These are phyloP conservation scores for Echinosophora koreensis DNA, from an alignment of 306 rosid species.

Conservation along the genomic window DNA sequence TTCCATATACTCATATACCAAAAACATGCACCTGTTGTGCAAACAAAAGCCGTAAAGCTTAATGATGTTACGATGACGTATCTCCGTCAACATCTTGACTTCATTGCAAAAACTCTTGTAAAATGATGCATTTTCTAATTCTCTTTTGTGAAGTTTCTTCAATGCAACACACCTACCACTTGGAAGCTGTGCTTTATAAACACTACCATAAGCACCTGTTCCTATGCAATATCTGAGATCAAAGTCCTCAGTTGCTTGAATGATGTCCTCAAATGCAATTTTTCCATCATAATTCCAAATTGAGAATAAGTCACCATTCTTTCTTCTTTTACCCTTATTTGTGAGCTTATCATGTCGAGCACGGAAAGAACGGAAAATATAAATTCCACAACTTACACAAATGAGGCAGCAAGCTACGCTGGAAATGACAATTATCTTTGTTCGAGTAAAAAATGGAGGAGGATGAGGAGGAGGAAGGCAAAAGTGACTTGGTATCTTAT, in stretches of 20 bases:
- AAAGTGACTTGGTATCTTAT: background rate
- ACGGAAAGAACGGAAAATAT: background rate
- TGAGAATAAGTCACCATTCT: constrained; percentile 40
- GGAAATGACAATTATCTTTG: too few relatives aligned
- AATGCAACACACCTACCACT: constrained; percentile 34
- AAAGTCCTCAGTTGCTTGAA: constrained; percentile 38
- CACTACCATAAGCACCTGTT: constrained; percentile 44
- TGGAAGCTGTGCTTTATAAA: constrained; percentile 40
- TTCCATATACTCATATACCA: constrained; percentile 46
- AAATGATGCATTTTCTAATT: constrained; percentile 28
- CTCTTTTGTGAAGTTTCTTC: constrained; percentile 40
- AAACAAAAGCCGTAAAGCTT: constrained; percentile 34
- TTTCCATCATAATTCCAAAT: constrained; percentile 45
- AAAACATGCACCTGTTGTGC: constrained; percentile 36
- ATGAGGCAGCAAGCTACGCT: too few relatives aligned
- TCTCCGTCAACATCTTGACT: constrained; percentile 33
- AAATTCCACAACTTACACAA: background rate
- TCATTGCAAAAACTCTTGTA: constrained; percentile 33
- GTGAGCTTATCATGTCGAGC: background rate
- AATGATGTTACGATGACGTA: constrained; percentile 14
- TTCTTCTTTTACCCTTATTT: background rate
- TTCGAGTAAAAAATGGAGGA: too few relatives aligned
- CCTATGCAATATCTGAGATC: constrained; percentile 40
- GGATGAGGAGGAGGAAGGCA: background rate
- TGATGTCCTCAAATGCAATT: constrained; percentile 46